A percentile compares a stretch with the other conserved stretches of the same genome.
These are phyloP conservation scores for Kodamaea hsintzibuensis DNA, from an alignment of 805 yeast genomes.

Conservation along the genomic window DNA sequence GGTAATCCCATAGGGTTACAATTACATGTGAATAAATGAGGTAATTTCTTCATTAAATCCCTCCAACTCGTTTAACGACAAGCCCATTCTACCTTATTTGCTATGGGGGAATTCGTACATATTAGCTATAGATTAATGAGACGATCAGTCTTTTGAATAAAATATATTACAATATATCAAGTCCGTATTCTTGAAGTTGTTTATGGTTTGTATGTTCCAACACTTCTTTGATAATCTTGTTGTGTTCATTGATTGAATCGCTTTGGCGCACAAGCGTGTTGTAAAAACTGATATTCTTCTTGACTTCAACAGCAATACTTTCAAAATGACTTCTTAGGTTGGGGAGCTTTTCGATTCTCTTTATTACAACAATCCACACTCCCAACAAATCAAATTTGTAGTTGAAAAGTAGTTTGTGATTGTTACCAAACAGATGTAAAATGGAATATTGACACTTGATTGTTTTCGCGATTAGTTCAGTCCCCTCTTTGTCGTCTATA, in stretches of 20 bases:
- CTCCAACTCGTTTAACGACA: too few relatives aligned
- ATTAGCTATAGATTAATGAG: not conserved
- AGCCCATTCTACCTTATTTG: too few relatives aligned
- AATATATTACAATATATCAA: constrained; percentile 5
- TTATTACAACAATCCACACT: constrained; percentile 31
- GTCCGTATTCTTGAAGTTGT: not conserved
- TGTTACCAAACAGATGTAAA: constrained; percentile 20
- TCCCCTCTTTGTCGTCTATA: constrained; percentile 22
- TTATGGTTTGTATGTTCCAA: not conserved
- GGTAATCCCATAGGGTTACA: constrained; percentile 10
- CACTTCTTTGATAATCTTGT: not conserved
- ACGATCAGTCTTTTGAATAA: not conserved
- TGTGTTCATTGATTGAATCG: not conserved
- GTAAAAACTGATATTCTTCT: not conserved
- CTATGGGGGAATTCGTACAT: not conserved
- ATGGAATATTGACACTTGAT: constrained; percentile 25
- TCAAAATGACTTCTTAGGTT: not conserved
- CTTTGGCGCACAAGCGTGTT: not conserved
- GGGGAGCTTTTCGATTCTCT: constrained; percentile 11
- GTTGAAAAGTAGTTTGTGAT: constrained; percentile 18
- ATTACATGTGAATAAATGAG: not conserved
- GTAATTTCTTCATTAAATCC: too few relatives aligned
- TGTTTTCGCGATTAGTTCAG: constrained; percentile 15
- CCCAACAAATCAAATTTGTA: constrained; percentile 38
- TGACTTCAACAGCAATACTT: not conserved